These are phyloP conservation scores for Arabis hirsuta DNA, from an alignment of 345 rosid genomes.

Conservation along the genomic window DNA sequence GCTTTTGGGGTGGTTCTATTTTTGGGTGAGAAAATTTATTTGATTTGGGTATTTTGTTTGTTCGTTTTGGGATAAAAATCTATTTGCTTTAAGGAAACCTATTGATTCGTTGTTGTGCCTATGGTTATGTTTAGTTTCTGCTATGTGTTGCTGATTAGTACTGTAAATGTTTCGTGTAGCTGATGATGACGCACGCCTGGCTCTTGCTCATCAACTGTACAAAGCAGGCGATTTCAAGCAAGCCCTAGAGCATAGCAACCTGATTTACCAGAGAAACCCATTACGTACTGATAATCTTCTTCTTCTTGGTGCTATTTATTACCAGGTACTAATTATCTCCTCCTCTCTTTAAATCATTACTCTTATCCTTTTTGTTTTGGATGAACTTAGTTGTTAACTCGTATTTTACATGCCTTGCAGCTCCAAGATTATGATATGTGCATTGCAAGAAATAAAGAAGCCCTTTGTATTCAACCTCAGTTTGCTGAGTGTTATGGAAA, in stretches of 20 bases:
- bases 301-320: conserved; percentile 91
- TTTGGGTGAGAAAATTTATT: conserved; percentile 28
- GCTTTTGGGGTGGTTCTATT: conserved; percentile 27
- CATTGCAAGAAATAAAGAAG: conserved; percentile 93
- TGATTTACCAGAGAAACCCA: conserved; percentile 75
- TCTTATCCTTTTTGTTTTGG: background rate
- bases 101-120: background rate
- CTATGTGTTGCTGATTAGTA: conserved; percentile 7
- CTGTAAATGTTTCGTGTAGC: conserved; percentile 47
- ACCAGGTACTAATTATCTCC: conserved; percentile 62
- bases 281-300: conserved; percentile 93
- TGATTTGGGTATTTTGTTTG: conserved; percentile 18
- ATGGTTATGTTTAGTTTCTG: conserved; percentile 20
- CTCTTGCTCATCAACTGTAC: conserved; percentile 84
- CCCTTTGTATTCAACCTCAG: conserved; percentile 84
- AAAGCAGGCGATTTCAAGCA: conserved; percentile 80
- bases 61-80: conserved; percentile 28
- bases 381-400: conserved; percentile 14
- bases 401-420: conserved; percentile 43
- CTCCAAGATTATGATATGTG: conserved; percentile 97
- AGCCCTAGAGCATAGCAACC: conserved; percentile 80
- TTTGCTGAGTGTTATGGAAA: conserved; percentile 99
- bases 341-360: background rate
- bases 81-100: background rate
- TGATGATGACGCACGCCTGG: conserved; percentile 73